Evolutionary conservation across 2,329 filamentous ascomycete genomes (phyloP).

Genomic region (Lasiodiplodia sp.): DNA sequence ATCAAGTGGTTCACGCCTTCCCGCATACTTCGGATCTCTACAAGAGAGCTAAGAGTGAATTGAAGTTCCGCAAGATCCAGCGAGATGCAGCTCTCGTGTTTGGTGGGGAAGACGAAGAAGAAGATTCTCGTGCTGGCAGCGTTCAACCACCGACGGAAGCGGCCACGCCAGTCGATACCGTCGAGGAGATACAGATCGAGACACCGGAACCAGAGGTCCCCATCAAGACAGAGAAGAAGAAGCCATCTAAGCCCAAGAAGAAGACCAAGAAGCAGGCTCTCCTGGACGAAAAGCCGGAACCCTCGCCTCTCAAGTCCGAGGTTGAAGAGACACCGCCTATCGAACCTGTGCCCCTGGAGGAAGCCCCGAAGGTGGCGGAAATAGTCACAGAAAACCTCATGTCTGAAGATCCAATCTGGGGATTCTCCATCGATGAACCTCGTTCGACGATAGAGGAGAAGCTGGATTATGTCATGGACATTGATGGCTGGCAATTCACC

Average conservation of each 20-base stretch:
- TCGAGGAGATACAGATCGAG: slow-evolving; percentile 42
- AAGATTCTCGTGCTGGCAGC: slow-evolving; percentile 48
- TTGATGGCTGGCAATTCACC: slow-evolving; percentile 73
- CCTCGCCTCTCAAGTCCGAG: slow-evolving; percentile 54
- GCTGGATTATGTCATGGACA: slow-evolving; percentile 67
- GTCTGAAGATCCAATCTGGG: slow-evolving; percentile 49
- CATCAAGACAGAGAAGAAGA: slow-evolving; percentile 47
- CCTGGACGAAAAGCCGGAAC: slow-evolving; percentile 65
- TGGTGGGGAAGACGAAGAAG: slow-evolving; percentile 64
- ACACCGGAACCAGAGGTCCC: slow-evolving; percentile 43
- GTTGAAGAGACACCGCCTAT: slow-evolving; percentile 30
- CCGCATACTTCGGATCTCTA: slow-evolving; percentile 70
- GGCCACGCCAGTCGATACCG: slow-evolving; percentile 53
- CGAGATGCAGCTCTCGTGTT: slow-evolving; percentile 87
- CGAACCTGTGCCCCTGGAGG: slow-evolving; percentile 30
- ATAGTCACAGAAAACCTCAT: slow-evolving; percentile 38
- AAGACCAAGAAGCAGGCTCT: slow-evolving; percentile 77
- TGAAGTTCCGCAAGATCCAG: slow-evolving; percentile 73
- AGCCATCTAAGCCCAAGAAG: slow-evolving; percentile 69
- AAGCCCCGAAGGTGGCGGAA: slow-evolving; percentile 46
- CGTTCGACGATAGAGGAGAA: slow-evolving; percentile 72
- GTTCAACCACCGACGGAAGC: slow-evolving; percentile 56
- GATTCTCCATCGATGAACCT: slow-evolving; percentile 65
- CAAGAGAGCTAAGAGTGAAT: slow-evolving; percentile 73
- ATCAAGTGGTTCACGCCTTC: slow-evolving; percentile 61